Conservation (phyloP, 2,329 filamentous ascomycete genomes). For the Fusarium cicatricum region DNA sequence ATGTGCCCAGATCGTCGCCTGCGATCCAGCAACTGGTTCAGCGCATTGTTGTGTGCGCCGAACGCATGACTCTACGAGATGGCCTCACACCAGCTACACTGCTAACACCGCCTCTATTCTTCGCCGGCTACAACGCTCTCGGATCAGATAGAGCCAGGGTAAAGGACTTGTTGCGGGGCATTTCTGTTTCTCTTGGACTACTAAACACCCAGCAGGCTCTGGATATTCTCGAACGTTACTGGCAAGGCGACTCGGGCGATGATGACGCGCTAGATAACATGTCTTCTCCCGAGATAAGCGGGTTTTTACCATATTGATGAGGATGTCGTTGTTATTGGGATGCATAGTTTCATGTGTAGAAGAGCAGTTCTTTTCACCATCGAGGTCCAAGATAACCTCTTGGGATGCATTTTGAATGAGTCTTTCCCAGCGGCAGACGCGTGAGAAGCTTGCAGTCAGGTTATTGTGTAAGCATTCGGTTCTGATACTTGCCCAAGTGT, state of each 20-base stretch:
- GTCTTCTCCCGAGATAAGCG: constrained; percentile 18
- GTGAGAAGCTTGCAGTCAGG: too few relatives aligned
- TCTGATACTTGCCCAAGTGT: too few relatives aligned
- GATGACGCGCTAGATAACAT: constrained; percentile 22
- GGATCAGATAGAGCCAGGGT: constrained; percentile 18
- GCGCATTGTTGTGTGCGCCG: constrained; percentile 8
- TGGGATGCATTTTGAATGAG: too few relatives aligned
- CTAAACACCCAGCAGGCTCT: constrained; percentile 26
- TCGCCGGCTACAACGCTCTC: constrained; percentile 26
- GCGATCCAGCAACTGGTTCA: constrained; percentile 17
- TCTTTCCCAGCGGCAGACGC: too few relatives aligned
- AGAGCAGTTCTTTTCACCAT: too few relatives aligned
- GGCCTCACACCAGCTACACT: constrained; percentile 26
- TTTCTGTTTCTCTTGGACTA: constrained; percentile 17
- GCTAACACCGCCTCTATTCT: constrained; percentile 25
- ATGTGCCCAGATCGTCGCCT: constrained; percentile 10
- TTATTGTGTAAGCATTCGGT: too few relatives aligned
- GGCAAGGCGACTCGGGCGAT: constrained; percentile 14
- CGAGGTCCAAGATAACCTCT: too few relatives aligned
- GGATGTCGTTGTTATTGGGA: not conserved
- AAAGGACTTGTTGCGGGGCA: constrained; percentile 20
- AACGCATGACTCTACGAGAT: constrained; percentile 23
- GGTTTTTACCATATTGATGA: constrained; percentile 24
- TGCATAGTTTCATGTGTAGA: too few relatives aligned
- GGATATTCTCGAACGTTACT: constrained; percentile 25